Conservation (phyloP, 108 stramenopile genomes). For the Cyclotella atomus region DNA sequence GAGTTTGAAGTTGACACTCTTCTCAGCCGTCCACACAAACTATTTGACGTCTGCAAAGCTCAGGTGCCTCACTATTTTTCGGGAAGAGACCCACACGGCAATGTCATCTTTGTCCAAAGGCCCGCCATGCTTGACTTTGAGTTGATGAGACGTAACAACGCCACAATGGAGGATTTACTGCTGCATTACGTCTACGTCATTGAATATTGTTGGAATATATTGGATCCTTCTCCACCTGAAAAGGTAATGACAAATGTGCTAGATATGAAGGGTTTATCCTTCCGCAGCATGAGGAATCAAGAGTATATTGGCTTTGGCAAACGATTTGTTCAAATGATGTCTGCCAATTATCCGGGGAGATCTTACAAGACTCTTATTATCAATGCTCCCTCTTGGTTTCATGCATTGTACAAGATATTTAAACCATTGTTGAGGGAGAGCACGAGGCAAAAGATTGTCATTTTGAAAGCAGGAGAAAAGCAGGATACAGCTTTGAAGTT, state of each 20-base stretch:
- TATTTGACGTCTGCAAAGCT: slow-evolving; percentile 69
- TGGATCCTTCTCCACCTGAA: slow-evolving; percentile 64
- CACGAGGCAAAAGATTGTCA: slow-evolving; percentile 75
- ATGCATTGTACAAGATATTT: slow-evolving; percentile 63
- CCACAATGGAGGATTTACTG: slow-evolving; percentile 66
- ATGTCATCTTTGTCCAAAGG: slow-evolving; percentile 66
- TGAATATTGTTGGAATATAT: slow-evolving; percentile 83
- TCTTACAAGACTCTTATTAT: slow-evolving; percentile 71
- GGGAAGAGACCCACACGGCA: slow-evolving; percentile 62
- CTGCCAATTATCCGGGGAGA: slow-evolving; percentile 75
- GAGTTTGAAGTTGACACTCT: slow-evolving; percentile 63
- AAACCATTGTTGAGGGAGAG: slow-evolving; percentile 74
- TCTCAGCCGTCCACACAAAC: slow-evolving; percentile 64
- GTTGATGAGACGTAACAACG: slow-evolving; percentile 51
- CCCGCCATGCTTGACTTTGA: slow-evolving; percentile 61
- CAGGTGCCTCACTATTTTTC: slow-evolving; percentile 69
- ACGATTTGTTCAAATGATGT: slow-evolving; percentile 70
- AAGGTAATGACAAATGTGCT: slow-evolving; percentile 77
- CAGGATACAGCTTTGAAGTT: slow-evolving; percentile 62
- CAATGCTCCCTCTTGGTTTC: slow-evolving; percentile 83
- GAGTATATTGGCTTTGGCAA: slow-evolving; percentile 66
- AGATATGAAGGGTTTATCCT: slow-evolving; percentile 67
- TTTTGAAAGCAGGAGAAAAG: slow-evolving; percentile 52
- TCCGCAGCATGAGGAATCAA: slow-evolving; percentile 55
- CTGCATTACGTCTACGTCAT: slow-evolving; percentile 75